Evolutionary conservation across 2,329 filamentous ascomycete species (phyloP).

Genomic region (Capronia epimyces): DNA sequence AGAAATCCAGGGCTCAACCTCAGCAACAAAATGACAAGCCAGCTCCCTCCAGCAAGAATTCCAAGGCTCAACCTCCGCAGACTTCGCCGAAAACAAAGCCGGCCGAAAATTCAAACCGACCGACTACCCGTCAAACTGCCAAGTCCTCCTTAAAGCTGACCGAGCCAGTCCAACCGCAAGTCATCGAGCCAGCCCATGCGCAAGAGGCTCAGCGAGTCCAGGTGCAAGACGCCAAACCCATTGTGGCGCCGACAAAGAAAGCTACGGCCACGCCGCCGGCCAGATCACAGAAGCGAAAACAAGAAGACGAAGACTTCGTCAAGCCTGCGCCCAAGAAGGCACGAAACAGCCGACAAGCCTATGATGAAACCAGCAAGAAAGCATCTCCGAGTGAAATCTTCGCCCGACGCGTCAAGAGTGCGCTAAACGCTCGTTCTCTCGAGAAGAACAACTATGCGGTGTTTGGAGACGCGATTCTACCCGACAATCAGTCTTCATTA

Average conservation of each 20-base stretch:
- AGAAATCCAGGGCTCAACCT: no score
- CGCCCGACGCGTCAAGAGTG: conserved; percentile 2
- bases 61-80: not conserved
- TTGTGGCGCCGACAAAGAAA: not conserved
- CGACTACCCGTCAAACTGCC: not conserved
- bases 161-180: not conserved
- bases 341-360: not conserved
- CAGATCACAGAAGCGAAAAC: not conserved
- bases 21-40: not conserved
- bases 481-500: not conserved
- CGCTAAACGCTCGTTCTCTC: conserved; percentile 6
- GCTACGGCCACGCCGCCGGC: not conserved
- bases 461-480: conserved; percentile 9
- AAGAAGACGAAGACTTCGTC: not conserved
- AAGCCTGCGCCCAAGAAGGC: not conserved
- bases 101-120: not conserved
- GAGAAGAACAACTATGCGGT: conserved; percentile 2
- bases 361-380: not conserved
- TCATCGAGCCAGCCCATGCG: not conserved
- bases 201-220: not conserved
- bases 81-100: not conserved
- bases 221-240: not conserved
- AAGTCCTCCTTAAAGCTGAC: not conserved
- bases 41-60: not conserved
- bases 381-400: not conserved